Evolutionary conservation across 1,284 basidiomycete species (phyloP).

Genomic region (Volvariella surrecta): DNA sequence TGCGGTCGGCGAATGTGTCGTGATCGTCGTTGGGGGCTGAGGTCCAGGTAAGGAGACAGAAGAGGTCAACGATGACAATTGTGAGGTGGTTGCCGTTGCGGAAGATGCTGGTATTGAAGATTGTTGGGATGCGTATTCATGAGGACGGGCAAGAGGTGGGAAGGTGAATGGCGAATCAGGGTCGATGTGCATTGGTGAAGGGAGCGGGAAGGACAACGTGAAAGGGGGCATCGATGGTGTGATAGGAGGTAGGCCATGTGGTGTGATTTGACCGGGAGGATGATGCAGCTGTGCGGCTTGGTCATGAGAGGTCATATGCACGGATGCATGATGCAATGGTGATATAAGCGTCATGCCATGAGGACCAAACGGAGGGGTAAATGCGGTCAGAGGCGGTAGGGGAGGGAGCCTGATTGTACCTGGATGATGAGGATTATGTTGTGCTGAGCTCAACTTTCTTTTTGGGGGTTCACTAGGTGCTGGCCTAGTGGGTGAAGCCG

Average conservation of each 20-base stretch:
- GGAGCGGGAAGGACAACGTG: constrained; percentile 6
- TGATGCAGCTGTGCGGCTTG: constrained; percentile 18
- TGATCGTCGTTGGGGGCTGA: constrained; percentile 10
- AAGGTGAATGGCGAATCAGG: constrained; percentile 8
- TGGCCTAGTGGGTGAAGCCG: too few species aligned
- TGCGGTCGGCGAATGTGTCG: constrained; percentile 5
- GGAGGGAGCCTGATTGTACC: constrained; percentile 66
- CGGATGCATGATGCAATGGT: constrained; percentile 25
- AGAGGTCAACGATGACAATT: constrained; percentile 5
- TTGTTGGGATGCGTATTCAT: not conserved
- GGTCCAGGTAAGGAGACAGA: constrained; percentile 3
- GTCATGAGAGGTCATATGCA: constrained; percentile 22
- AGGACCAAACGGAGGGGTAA: constrained; percentile 5
- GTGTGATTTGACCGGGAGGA: constrained; percentile 37
- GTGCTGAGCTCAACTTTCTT: constrained; percentile 8
- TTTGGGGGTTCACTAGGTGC: too few species aligned
- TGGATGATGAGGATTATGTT: constrained; percentile 52
- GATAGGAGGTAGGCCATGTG: constrained; percentile 65
- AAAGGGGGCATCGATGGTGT: constrained; percentile 78
- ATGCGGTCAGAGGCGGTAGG: constrained; percentile 29
- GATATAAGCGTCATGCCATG: constrained; percentile 17
- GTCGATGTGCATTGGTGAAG: not conserved
- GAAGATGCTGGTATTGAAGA: constrained; percentile 7
- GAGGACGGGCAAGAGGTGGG: not conserved
- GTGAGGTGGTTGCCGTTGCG: constrained; percentile 4